Evolutionary conservation across 192 early-diverging fungal genomes (phyloP), one percentile per base, ranked within the genome.

Genomic region (Coemansia umbellata): DNA sequence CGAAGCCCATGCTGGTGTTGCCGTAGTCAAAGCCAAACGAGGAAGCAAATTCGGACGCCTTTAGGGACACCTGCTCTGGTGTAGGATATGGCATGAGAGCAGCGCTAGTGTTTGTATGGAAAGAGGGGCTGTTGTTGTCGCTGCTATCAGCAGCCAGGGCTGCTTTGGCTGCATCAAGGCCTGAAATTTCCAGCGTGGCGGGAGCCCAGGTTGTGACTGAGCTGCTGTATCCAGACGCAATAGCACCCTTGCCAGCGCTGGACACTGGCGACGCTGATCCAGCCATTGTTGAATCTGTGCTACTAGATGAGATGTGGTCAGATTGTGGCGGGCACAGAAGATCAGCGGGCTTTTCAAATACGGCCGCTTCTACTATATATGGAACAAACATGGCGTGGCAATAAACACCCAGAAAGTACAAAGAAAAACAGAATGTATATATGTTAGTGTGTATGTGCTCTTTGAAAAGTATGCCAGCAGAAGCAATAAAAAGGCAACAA

Each of bases 31-130:
- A 26, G 22, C 28, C 28, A 26, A 13, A 22, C 2, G 42, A 10
- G 17, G 42, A n/a, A n/a, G 13, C 23, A 5, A 13, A 24, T 14
- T 44, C n/a, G 0, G 42, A n/a, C 15, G 42, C 28, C 24, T 44
- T 44, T 23, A 44, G 23, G 23, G 42, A 44, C 10, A 27, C n/a
- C 10, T 27, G 42, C 24, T 44, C 42, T 44, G 42, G 42, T 1
- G 42, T 44, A 11, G 42, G 42, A n/a, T 44, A 44, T 44, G 42
- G 28, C 42, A 44, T 27, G 13, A 44, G 19, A 22, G n/a, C n/a
- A n/a, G n/a, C n/a, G n/a, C n/a, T n/a, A n/a, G n/a, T n/a, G n/a
- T n/a, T n/a, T n/a, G n/a, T n/a, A n/a, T n/a, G n/a, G n/a, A n/a
- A n/a, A n/a, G n/a, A n/a, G n/a, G 28, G 21, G 11, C 23, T 19